phyloP scores from a whole-genome alignment of 345 rosid species.

The Gossypium ekmanianum region DNA sequence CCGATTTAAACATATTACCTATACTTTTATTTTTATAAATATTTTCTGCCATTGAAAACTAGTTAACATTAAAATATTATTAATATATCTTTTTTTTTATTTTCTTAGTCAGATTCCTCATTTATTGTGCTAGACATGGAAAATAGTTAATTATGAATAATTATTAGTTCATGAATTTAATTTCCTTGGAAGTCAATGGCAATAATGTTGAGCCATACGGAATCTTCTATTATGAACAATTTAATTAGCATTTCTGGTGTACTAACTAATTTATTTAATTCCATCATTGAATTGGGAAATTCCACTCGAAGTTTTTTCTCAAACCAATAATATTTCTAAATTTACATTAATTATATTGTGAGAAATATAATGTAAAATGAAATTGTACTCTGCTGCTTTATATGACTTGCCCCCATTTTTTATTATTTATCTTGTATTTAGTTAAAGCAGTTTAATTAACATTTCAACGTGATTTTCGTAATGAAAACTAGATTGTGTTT shows the following conservation, averaged over 20 bases:
- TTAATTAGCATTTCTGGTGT: background rate
- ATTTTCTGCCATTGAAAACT: no score
- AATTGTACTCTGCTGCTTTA: background rate
- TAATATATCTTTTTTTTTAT: background rate
- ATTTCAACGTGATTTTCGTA: background rate
- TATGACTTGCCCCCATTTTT: background rate
- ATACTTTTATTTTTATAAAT: no score
- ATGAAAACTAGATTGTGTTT: background rate
- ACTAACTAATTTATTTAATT: background rate
- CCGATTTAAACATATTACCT: no score
- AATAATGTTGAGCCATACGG: background rate
- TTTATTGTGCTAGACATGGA: background rate
- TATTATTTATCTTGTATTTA: background rate
- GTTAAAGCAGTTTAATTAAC: background rate
- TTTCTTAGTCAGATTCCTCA: background rate
- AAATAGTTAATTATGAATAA: background rate
- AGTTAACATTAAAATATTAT: background rate
- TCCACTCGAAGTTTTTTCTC: background rate
- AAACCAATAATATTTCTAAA: background rate
- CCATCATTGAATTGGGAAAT: background rate
- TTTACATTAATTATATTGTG: no score
- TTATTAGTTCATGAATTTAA: background rate
- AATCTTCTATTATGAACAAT: background rate
- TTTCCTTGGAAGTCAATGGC: background rate
- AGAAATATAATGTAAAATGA: no score